Base-by-base conservation (phyloP, 2,329 filamentous ascomycete genomes). In the Aotearoamyces nothofagi region DNA sequence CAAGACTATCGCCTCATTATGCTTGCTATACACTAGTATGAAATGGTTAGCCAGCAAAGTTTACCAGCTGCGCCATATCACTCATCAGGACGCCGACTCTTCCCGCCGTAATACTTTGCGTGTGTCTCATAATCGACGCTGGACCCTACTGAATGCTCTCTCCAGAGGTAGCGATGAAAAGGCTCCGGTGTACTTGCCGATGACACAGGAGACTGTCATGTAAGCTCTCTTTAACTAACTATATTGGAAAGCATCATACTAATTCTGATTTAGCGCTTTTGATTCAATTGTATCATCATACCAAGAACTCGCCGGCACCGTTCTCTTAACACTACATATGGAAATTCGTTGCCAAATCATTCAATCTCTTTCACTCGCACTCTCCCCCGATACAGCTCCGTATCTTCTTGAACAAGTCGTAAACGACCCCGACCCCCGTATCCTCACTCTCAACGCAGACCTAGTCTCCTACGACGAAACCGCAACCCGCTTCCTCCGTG, bases 21-120 rank as follows among this genome's bases (percentile, higher is more conserved):
- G 86, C 42, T 66, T 94, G 22, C 61, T 98, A 19, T 92, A 93
- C 52, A 94, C 86, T 27, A 94, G 86, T 58, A 92, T 96, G 83
- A 90, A 92, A 60, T 98, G 90, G 90, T 69, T 98, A 19, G 75
- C 80, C 12, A 77, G 77, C 41, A 90, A 87, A 55, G 73, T 92
- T 23, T 60, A 66, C n/a, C 65, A 80, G 33, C 63, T 98, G 30
- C 71, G 90, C 23, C 76, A 87, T 46, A 83, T 94, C 44, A 87
- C 81, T 12, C 63, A 67, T 29, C 72, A 78, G 35, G 72, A 80
- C 25, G 68, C 70, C 20, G 72, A 83, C 51, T 72, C 71, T 17
- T 66, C 72, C 38, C 56, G 63, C 23, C 62, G 27, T 11, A 42
- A 36, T 6, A 36, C 42, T 5, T 37, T 44, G 31, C 42, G 42